Percentiles rank a stretch among this genome's conserved stretches.
Evolutionary conservation across 2,329 filamentous ascomycete species (phyloP).

Genomic region (Talaromyces amestolkiae): DNA sequence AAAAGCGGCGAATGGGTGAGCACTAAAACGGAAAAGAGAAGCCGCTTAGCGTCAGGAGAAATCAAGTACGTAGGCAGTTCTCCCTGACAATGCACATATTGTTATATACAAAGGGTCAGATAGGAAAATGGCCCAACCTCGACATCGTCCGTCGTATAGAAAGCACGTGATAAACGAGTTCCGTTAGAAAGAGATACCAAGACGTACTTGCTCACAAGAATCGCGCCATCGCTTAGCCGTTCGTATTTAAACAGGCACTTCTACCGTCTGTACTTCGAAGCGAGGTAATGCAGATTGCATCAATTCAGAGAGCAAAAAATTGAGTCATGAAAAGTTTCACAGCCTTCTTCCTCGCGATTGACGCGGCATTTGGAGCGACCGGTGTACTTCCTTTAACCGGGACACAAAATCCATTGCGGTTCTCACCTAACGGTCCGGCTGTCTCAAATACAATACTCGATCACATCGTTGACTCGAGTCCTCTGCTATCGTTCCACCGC

Average conservation of each 20-base stretch:
- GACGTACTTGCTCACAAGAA: not conserved
- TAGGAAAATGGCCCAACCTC: not conserved
- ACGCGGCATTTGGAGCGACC: not conserved
- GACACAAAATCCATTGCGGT: not conserved
- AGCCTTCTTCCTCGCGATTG: not conserved
- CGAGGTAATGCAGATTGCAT: not conserved
- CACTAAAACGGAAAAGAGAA: no score
- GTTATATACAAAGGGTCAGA: no score
- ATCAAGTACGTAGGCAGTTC: no score
- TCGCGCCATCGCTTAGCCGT: not conserved
- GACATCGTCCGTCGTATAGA: not conserved
- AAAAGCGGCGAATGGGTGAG: no score
- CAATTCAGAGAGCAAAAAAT: not conserved
- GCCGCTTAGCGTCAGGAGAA: no score
- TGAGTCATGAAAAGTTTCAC: not conserved
- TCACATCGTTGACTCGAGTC: not conserved
- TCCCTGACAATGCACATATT: no score
- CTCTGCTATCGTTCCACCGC: not conserved
- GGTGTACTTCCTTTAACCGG: not conserved
- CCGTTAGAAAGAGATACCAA: not conserved
- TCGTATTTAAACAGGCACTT: not conserved
- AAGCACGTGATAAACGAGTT: not conserved
- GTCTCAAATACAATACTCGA: not conserved
- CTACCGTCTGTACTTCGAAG: not conserved
- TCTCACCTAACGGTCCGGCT: not conserved